Percentiles rank a stretch among this genome's conserved stretches.
Evolutionary conservation across 257 asterid species (phyloP).

Genomic region (Orobanche coerulescens): DNA sequence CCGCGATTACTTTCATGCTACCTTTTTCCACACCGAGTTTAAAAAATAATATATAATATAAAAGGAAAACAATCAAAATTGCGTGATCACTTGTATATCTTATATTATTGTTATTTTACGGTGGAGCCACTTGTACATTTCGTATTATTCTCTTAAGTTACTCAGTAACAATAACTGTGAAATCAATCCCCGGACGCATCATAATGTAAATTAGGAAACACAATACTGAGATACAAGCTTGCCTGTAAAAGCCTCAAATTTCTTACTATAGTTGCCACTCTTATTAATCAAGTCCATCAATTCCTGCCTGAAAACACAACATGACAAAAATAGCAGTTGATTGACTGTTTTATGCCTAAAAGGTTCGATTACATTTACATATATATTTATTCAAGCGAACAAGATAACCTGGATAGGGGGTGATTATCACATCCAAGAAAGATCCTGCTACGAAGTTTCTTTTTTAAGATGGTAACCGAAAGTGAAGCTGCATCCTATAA

Average conservation of each 20-base stretch:
- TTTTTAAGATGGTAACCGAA: constrained; percentile 55
- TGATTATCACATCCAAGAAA: constrained; percentile 90
- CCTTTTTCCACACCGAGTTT: too few relatives aligned
- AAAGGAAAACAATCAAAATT: too few relatives aligned
- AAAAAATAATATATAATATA: too few relatives aligned
- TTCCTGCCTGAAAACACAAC: constrained; percentile 55
- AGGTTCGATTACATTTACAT: neutral
- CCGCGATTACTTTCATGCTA: too few relatives aligned
- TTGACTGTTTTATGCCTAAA: neutral
- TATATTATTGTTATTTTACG: too few relatives aligned
- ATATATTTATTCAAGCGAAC: neutral
- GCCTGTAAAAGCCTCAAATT: constrained; percentile 76
- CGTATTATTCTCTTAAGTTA: too few relatives aligned
- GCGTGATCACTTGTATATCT: too few relatives aligned
- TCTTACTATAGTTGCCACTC: constrained; percentile 67
- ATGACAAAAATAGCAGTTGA: neutral
- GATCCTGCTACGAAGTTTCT: constrained; percentile 51
- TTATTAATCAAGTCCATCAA: constrained; percentile 61
- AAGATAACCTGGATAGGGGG: constrained; percentile 63
- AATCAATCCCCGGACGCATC: too few relatives aligned
- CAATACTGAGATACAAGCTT: constrained; percentile 2
- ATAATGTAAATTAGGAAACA: neutral
- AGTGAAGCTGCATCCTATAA: constrained; percentile 90
- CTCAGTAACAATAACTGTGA: too few relatives aligned
- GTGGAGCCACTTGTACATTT: too few relatives aligned